Evolutionary conservation across 768 basidiomycete genomes (phyloP).

Genomic region (Plicaturopsis crispa): DNA sequence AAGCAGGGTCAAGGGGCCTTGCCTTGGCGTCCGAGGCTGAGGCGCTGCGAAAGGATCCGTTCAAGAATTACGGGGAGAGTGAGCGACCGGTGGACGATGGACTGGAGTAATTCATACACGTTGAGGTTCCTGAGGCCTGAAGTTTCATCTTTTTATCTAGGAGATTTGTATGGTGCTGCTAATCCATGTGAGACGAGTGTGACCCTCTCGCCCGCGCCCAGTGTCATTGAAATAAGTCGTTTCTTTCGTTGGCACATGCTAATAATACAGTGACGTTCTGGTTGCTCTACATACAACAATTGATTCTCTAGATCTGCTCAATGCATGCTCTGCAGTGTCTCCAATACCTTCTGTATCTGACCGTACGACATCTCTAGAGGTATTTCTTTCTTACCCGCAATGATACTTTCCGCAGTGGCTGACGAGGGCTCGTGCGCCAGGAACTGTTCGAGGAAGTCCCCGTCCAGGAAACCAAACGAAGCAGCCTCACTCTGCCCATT

Average conservation of each 20-base stretch:
- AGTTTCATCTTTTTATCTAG: too few relatives aligned
- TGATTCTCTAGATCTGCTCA: too few relatives aligned
- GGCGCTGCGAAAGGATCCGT: constrained; percentile 68
- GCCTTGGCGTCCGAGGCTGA: constrained; percentile 61
- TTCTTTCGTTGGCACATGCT: too few relatives aligned
- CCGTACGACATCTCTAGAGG: constrained; percentile 34
- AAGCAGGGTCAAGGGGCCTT: constrained; percentile 56
- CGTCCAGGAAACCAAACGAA: constrained; percentile 79
- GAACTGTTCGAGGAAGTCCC: constrained; percentile 74
- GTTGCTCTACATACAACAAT: too few relatives aligned
- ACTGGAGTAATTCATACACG: too few relatives aligned
- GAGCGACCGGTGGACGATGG: too few relatives aligned
- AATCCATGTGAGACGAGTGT: too few relatives aligned
- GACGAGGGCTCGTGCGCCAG: constrained; percentile 33
- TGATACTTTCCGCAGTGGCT: constrained; percentile 39
- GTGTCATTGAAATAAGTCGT: too few relatives aligned
- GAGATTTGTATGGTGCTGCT: too few relatives aligned
- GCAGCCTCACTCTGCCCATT: constrained; percentile 43
- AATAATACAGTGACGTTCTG: too few relatives aligned
- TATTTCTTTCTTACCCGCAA: constrained; percentile 55
- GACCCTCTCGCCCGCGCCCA: too few relatives aligned
- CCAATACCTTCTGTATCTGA: constrained; percentile 31
- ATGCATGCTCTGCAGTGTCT: constrained; percentile 50
- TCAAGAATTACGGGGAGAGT: constrained; percentile 82
- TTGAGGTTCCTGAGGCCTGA: too few relatives aligned